These are phyloP conservation scores for Cryptosporidium ubiquitum DNA, from an alignment of 169 alveolate genomes.

Conservation along the genomic window DNA sequence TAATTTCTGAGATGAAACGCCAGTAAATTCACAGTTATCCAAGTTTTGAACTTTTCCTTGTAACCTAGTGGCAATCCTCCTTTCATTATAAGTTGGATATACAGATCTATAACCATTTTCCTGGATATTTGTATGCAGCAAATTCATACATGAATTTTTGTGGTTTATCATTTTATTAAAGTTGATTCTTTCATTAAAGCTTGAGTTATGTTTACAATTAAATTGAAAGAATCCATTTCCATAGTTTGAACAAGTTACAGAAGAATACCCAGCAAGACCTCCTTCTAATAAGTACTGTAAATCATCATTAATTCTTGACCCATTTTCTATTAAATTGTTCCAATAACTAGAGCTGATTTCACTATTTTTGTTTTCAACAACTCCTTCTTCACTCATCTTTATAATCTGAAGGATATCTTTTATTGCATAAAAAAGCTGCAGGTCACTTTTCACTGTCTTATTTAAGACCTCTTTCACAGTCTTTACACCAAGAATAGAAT, in stretches of 20 bases:
- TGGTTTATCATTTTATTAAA: slow-evolving; percentile 3
- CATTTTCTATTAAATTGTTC: slow-evolving; percentile 16
- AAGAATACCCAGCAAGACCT: slow-evolving; percentile 55
- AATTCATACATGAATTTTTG: slow-evolving; percentile 31
- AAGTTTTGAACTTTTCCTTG: slow-evolving; percentile 23
- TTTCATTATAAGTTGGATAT: neutral
- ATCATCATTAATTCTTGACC: slow-evolving; percentile 54
- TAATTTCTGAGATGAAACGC: neutral
- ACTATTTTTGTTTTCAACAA: neutral
- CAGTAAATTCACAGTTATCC: neutral
- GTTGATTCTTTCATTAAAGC: neutral
- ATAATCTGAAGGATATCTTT: slow-evolving; percentile 40
- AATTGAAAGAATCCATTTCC: slow-evolving; percentile 56
- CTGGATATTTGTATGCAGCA: slow-evolving; percentile 6
- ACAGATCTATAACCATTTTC: slow-evolving; percentile 13
- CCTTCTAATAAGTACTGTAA: slow-evolving; percentile 54
- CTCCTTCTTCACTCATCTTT: neutral
- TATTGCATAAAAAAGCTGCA: slow-evolving; percentile 3
- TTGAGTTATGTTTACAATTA: neutral
- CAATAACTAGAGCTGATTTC: neutral
- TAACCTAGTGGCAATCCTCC: slow-evolving; percentile 46
- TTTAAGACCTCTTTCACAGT: slow-evolving; percentile 45
- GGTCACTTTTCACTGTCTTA: slow-evolving; percentile 34
- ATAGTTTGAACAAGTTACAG: slow-evolving; percentile 5
- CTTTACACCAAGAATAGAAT: slow-evolving; percentile 15